Evolutionary conservation across 768 basidiomycete species (phyloP).

Genomic region (Tulasnella sp.): DNA sequence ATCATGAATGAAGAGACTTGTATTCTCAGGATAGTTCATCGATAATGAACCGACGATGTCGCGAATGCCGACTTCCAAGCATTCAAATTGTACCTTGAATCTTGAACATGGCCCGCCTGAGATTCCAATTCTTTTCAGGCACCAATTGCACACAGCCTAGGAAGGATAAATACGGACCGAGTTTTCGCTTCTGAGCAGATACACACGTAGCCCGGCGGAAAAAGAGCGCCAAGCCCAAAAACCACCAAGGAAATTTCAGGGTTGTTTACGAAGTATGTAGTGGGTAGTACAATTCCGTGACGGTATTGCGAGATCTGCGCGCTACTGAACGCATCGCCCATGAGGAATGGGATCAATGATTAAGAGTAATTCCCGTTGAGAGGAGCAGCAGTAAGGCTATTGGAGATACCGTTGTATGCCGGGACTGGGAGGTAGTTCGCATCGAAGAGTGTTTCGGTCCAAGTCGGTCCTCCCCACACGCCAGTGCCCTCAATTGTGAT

Average conservation of each 20-base stretch:
- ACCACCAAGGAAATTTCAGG: background rate
- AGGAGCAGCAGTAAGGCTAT: background rate
- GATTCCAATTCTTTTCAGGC: background rate
- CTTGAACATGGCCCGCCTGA: background rate
- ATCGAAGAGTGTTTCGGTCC: slow-evolving; percentile 7
- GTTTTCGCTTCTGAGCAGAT: background rate
- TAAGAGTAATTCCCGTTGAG: background rate
- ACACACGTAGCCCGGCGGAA: background rate
- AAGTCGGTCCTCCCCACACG: slow-evolving; percentile 29
- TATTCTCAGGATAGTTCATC: background rate
- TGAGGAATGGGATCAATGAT: background rate
- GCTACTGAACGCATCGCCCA: too few species aligned
- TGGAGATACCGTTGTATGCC: slow-evolving; percentile 4
- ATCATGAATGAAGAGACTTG: background rate
- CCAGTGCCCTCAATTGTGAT: slow-evolving; percentile 34
- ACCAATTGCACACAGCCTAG: background rate
- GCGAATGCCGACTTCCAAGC: background rate
- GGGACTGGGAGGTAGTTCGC: background rate
- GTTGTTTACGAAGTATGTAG: background rate
- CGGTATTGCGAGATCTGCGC: background rate
- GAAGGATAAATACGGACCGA: background rate
- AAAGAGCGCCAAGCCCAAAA: background rate
- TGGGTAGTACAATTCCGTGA: background rate
- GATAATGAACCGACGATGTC: background rate
- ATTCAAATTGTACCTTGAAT: background rate